Evolutionary conservation across 331 rosid genomes (phyloP), one percentile per base, ranked within the genome.

Genomic region (Arachis monticola): DNA sequence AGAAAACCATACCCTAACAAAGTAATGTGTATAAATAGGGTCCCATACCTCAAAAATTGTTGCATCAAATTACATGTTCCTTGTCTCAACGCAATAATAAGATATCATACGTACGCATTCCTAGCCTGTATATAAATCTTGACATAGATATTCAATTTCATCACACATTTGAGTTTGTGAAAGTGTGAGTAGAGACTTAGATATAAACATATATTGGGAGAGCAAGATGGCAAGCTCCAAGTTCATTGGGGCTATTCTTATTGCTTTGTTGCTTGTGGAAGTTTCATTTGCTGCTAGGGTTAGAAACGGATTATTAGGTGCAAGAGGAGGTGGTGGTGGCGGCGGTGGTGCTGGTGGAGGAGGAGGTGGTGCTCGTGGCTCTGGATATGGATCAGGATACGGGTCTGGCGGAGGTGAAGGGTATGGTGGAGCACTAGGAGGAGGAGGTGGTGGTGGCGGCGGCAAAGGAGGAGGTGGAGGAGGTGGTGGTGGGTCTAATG

Each of bases 401-500:
- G 93, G 93, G 9, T 86, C 90, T 1, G 95, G 97, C 6, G 69
- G 83, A 30, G 97, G 97, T 9, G 82, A 80, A 4, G 97, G 97
- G 13, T 77, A 77, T 48, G 82, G 74, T 2, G 83, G 77, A 60
- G 10, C 46, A 3, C 17, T 38, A 63, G 77, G 81, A 17, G 81
- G 73, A 2, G 89, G 87, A 7, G 83, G 75, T 0, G 83, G 85
- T 0, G 93, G 87, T 0, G 83, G 89, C 0, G 84, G 87, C 0
- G 76, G 82, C 1, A 45, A 80, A 0, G 87, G 79, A 1, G 81
- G 83, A 0, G 90, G 87, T 0, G 86, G 88, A 0, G 88, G 88
- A 0, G 84, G 89, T 0, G 85, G 89, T 1, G 76, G 83, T 22
- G 84, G 90, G 1, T 62, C 17, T 40, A 70, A 67, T 10, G 79